Evolutionary conservation across 345 rosid species (phyloP), one percentile per base, ranked within the genome.

Genomic region (Salix caprea): DNA sequence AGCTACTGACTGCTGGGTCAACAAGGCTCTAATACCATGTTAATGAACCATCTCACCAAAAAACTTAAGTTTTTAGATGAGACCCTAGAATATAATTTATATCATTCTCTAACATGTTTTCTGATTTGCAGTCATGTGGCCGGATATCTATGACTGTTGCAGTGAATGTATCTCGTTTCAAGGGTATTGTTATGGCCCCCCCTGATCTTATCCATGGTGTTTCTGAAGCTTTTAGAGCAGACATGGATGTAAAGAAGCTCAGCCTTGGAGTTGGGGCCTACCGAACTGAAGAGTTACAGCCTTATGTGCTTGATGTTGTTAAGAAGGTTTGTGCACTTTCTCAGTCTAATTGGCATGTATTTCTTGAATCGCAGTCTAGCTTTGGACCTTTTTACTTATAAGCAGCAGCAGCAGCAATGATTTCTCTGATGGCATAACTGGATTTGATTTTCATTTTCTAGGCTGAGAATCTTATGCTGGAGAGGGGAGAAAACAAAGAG

Each of bases 241-340:
- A 93, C 78, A 90, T 80, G 4, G 74, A 89, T 79, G 93, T 85
- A n/a, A 85, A 74, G 83, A 96, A 96, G 83, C 99, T 96, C 83
- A 96, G 93, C 81, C 99, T 96, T 86, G 99, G 99, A 58, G 99
- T 93, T 14, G 99, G 99, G 44, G 99, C 99, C 46, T 96, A 93
- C 76, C 85, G 98, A 42, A 96, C 97, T 11, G 98, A 96, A 85
- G 96, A 93, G 82, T 86, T 96, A 69, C 91, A 93, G 83, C 96
- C 99, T 75, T 96, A 96, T 65, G 99, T 96, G 62, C 97, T 93
- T 70, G 75, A 92, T 82, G 99, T 96, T 77, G 99, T 96, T 83
- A 88, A 93, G 84, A 96, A 96, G 95, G 99, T 96, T 26, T 21
- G 72, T 72, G 72, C 26, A 13, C 46, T 64, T 74, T 44, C 50